Evolutionary conservation across 371 early-diverging fungal genomes (phyloP), one percentile per base, ranked within the genome.

Genomic region (Scutellospora calospora): DNA sequence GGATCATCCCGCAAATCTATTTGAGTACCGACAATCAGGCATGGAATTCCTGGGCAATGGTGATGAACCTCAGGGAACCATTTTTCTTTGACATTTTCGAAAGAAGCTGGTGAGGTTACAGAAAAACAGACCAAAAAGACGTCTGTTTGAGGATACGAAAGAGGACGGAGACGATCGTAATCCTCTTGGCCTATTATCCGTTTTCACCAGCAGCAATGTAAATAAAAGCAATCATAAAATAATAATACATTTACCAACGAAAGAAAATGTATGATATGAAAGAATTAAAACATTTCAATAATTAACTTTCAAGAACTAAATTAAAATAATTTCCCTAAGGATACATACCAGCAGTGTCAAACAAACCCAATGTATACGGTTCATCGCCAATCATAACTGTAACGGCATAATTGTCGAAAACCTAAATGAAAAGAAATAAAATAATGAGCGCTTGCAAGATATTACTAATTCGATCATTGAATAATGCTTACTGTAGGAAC

Each of bases 391-490:
- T 97, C 97, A 98, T 98, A 62, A 98, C 98, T 51, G 98, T 98
- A 60, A 98, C 99, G 80, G 99, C 98, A 88, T 98, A 98, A 87
- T 98, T 98, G 88, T 98, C 99, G 90, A 98, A 98, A 45, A 98
- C 96, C 94, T 95, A 83, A 6, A 29, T 8, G 57, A 80, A 55
- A 33, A 9, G 31, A n/a, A 52, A 25, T 55, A 29, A 27, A 14
- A 52, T 45, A 9, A 59, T 35, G 31, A 25, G 22, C 25, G 11
- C 16, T 9, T 49, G 16, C 0, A 49, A 49, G 49, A 49, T 16
- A 16, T 4, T 49, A 49, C 12, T 9, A 49, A 49, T 49, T 49
- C 49, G 4, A 49, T 49, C 49, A 16, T 49, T 14, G 4, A 49
- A 9, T 49, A 49, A 49, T 16, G 86, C 89, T 89, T 91, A 94